phyloP scores from a whole-genome alignment of 371 early-diverging fungal genomes.

The Mucor mucedo region DNA sequence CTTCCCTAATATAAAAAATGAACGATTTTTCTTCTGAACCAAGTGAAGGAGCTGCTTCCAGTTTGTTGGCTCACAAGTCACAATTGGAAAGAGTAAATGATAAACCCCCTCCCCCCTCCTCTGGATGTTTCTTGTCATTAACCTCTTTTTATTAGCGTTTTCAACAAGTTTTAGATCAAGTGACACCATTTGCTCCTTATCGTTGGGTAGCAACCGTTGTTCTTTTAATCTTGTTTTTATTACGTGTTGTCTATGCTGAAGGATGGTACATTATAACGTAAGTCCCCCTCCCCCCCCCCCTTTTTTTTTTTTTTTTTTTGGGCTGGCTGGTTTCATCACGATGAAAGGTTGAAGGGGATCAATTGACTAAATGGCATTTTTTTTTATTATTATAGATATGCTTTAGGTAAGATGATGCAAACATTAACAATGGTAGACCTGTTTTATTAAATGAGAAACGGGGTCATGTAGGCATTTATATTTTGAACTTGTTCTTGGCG shows the following conservation, averaged over 20 bases:
- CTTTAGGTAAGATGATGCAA: conserved; percentile 48
- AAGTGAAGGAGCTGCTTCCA: conserved; percentile 32
- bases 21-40: conserved; percentile 36
- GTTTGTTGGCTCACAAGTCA: conserved; percentile 48
- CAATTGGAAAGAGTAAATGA: conserved; percentile 44
- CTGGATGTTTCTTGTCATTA: background rate
- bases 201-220: conserved; percentile 80
- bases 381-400: conserved; percentile 39
- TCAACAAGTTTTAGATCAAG: conserved; percentile 57
- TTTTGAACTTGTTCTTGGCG: conserved; percentile 92
- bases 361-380: background rate
- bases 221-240: conserved; percentile 72
- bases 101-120: too few relatives aligned
- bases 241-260: conserved; percentile 82
- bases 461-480: conserved; percentile 86
- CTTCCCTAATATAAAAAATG: conserved; percentile 15
- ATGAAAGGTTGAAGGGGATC: background rate
- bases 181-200: conserved; percentile 72
- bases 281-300: conserved; percentile 2
- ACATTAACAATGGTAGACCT: background rate
- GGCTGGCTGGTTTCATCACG: background rate
- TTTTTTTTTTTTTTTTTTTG: too few relatives aligned
- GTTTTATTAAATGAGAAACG: background rate
- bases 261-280: conserved; percentile 96
- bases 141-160: conserved; percentile 15